Percentiles rank a stretch among this genome's conserved stretches.
These are phyloP conservation scores for Candida pini DNA, from an alignment of 805 yeast species.

Conservation along the genomic window DNA sequence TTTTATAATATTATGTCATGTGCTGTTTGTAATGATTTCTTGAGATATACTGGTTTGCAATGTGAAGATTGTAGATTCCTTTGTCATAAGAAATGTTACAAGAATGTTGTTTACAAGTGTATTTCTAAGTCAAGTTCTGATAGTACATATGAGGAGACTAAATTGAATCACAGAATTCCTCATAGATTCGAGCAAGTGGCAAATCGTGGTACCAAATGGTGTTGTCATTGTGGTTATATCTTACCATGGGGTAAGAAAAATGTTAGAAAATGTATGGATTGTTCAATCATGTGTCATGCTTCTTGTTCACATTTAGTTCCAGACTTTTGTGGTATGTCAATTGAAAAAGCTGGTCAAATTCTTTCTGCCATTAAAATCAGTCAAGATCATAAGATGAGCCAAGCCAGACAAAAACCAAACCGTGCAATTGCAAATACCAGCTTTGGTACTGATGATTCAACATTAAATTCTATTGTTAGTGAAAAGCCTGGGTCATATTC, in stretches of 20 bases:
- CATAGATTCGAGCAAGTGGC: constrained; percentile 91
- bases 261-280: constrained; percentile 86
- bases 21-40: constrained; percentile 93
- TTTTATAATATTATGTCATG: constrained; percentile 96
- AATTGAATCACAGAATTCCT: constrained; percentile 92
- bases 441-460: no score
- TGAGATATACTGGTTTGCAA: constrained; percentile 80
- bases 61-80: constrained; percentile 80
- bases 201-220: constrained; percentile 97
- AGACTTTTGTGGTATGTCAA: constrained; percentile 97
- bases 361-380: constrained; percentile 78
- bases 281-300: constrained; percentile 93
- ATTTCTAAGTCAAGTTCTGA: constrained; percentile 72
- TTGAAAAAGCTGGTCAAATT: constrained; percentile 93
- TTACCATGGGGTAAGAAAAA: constrained; percentile 93
- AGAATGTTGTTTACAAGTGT: constrained; percentile 77
- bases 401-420: constrained; percentile 4
- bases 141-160: constrained; percentile 64
- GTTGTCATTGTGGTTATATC: constrained; percentile 97
- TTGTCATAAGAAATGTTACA: constrained; percentile 77
- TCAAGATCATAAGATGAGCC: constrained; percentile 30
- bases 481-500: background rate
- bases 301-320: constrained; percentile 93
- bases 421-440: background rate
- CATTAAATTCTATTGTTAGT: constrained; percentile 8